Percentiles rank a stretch among this genome's conserved stretches.
These are phyloP conservation scores for Arthroderma uncinatum DNA, from an alignment of 2,329 filamentous ascomycete genomes.

Conservation along the genomic window DNA sequence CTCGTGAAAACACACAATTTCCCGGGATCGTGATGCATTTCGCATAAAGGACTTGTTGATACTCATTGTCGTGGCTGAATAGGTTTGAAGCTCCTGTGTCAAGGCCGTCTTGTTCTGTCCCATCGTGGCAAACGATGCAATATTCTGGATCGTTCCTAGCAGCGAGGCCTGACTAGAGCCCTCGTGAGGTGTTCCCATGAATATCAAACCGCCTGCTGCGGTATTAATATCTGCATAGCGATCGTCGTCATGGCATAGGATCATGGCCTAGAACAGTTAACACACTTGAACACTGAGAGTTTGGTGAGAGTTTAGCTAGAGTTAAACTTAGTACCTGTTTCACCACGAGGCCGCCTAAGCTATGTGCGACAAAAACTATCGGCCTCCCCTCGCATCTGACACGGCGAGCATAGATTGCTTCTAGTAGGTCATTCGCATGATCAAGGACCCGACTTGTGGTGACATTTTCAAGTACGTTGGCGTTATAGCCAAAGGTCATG, in stretches of 20 bases:
- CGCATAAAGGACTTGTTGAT: conserved; percentile 2
- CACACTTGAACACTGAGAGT: neutral
- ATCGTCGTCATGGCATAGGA: neutral
- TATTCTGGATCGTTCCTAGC: neutral
- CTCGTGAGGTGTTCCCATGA: neutral
- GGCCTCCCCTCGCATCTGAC: neutral
- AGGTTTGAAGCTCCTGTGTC: neutral
- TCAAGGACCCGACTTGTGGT: neutral
- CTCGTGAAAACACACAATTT: neutral
- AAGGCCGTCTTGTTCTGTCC: neutral
- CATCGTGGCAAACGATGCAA: neutral
- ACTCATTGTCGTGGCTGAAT: neutral
- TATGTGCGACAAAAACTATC: conserved; percentile 15
- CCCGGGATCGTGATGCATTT: neutral
- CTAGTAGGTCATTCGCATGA: neutral
- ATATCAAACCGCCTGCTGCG: neutral
- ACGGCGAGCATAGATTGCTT: neutral
- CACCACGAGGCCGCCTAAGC: conserved; percentile 21
- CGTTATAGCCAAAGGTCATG: neutral
- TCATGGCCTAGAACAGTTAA: neutral
- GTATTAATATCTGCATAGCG: no score
- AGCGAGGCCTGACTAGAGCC: neutral
- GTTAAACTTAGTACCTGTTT: conserved; percentile 14
- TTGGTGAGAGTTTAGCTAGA: neutral
- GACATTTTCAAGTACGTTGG: neutral